Evolutionary conservation across 805 yeast genomes (phyloP).

Genomic region (Metschnikowia reukaufii): DNA sequence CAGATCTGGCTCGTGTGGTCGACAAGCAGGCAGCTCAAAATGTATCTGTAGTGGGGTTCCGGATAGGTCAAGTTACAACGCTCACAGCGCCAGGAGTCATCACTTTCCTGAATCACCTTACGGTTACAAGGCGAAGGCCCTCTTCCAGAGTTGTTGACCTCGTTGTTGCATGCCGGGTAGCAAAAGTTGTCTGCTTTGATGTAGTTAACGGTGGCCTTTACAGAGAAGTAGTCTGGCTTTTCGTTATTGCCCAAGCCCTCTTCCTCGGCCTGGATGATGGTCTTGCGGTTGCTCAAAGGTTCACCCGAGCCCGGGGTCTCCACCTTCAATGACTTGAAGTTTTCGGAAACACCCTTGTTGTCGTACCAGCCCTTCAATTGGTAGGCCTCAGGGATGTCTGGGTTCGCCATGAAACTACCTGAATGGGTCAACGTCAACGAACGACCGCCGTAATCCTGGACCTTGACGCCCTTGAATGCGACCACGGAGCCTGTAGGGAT

Average conservation of each 20-base stretch:
- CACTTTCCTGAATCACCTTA: constrained; percentile 72
- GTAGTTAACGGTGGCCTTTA: constrained; percentile 73
- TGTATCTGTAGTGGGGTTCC: constrained; percentile 76
- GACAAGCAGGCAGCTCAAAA: constrained; percentile 70
- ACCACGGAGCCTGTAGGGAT: constrained; percentile 78
- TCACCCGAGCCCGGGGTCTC: constrained; percentile 41
- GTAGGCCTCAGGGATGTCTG: constrained; percentile 87
- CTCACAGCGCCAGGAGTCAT: constrained; percentile 89
- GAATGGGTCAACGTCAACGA: constrained; percentile 76
- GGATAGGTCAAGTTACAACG: constrained; percentile 73
- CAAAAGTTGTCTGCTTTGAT: constrained; percentile 74
- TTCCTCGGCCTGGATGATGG: constrained; percentile 63
- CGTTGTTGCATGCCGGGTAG: constrained; percentile 84
- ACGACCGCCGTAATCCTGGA: constrained; percentile 86
- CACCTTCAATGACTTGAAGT: constrained; percentile 59
- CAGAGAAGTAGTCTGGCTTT: constrained; percentile 72
- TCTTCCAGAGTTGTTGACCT: constrained; percentile 34
- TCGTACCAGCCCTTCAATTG: constrained; percentile 94
- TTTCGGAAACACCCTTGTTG: constrained; percentile 63
- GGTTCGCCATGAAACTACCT: constrained; percentile 74
- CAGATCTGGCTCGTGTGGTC: constrained; percentile 84
- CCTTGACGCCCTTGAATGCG: constrained; percentile 88
- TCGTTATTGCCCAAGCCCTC: constrained; percentile 73
- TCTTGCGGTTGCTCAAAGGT: constrained; percentile 55
- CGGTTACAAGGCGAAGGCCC: constrained; percentile 58